These are phyloP conservation scores for Lepidium sativum DNA, from an alignment of 345 rosid species.

Conservation along the genomic window DNA sequence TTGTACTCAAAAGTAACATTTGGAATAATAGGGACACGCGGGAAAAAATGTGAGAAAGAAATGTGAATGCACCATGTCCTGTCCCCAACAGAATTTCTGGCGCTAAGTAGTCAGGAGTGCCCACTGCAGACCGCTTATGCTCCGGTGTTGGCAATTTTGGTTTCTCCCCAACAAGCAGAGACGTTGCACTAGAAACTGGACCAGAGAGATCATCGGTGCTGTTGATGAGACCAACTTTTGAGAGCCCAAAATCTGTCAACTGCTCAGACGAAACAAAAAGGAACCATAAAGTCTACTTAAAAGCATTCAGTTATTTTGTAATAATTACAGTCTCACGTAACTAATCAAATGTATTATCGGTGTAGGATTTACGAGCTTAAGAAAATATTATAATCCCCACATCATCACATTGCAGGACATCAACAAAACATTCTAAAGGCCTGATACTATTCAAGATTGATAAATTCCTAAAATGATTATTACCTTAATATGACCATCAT, in stretches of 20 bases:
- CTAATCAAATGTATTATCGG: background rate
- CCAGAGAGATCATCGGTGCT: slow-evolving; percentile 88
- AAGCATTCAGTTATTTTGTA: background rate
- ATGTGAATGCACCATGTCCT: slow-evolving; percentile 70
- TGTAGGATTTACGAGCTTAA: background rate
- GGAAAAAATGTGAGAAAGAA: slow-evolving; percentile 8
- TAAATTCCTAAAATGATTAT: slow-evolving; percentile 11
- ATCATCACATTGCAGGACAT: slow-evolving; percentile 33
- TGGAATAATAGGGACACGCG: background rate
- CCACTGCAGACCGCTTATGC: slow-evolving; percentile 85
- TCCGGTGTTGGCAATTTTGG: slow-evolving; percentile 45
- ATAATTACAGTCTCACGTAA: no score
- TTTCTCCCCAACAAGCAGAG: slow-evolving; percentile 65
- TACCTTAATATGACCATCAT: slow-evolving; percentile 98
- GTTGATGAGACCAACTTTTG: slow-evolving; percentile 73
- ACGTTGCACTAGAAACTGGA: slow-evolving; percentile 62
- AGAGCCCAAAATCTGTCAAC: slow-evolving; percentile 28
- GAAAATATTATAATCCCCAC: background rate
- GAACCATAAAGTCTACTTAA: background rate
- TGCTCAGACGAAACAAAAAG: slow-evolving; percentile 13
- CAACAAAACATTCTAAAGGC: slow-evolving; percentile 21
- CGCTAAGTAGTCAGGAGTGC: slow-evolving; percentile 95
- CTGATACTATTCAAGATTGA: slow-evolving; percentile 8
- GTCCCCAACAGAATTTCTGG: slow-evolving; percentile 96
- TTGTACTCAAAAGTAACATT: background rate